Conservation (phyloP, 108 stramenopile genomes). For the Chaetoceros tenuissimus region DNA sequence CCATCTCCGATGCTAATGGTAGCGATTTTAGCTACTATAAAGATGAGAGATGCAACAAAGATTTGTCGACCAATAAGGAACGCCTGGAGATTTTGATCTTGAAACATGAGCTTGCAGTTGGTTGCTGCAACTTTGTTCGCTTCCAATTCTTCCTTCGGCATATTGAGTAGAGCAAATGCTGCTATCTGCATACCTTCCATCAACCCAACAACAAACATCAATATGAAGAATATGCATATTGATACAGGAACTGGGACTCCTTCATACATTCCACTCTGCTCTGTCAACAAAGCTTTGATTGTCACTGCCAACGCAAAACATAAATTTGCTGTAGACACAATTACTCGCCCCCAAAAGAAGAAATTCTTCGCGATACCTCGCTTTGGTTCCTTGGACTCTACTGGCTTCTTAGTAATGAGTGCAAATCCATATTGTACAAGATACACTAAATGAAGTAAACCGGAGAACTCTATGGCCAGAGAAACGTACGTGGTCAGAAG, state of each 20-base stretch:
- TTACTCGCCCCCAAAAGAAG: constrained; percentile 47
- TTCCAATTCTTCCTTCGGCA: constrained; percentile 19
- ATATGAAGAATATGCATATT: constrained; percentile 25
- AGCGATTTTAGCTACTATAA: constrained; percentile 22
- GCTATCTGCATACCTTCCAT: constrained; percentile 66
- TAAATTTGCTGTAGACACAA: constrained; percentile 28
- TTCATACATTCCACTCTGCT: constrained; percentile 30
- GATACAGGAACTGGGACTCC: constrained; percentile 24
- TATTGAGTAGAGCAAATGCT: constrained; percentile 40
- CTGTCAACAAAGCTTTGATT: constrained; percentile 21
- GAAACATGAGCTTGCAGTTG: constrained; percentile 14
- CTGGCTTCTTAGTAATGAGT: constrained; percentile 34
- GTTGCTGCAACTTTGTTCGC: constrained; percentile 2
- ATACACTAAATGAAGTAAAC: constrained; percentile 64
- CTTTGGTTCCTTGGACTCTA: constrained; percentile 43
- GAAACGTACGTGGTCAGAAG: constrained; percentile 48
- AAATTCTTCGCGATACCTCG: constrained; percentile 1
- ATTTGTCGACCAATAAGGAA: constrained; percentile 25
- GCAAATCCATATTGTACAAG: constrained; percentile 38
- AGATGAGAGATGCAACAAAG: constrained; percentile 16
- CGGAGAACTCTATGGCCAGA: constrained; percentile 52
- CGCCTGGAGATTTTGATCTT: constrained; percentile 15
- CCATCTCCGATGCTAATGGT: constrained; percentile 10
- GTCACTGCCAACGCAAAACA: constrained; percentile 49
- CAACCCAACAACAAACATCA: constrained; percentile 35